Conservation (phyloP, 345 rosid genomes). For the Gossypium arboreum region DNA sequence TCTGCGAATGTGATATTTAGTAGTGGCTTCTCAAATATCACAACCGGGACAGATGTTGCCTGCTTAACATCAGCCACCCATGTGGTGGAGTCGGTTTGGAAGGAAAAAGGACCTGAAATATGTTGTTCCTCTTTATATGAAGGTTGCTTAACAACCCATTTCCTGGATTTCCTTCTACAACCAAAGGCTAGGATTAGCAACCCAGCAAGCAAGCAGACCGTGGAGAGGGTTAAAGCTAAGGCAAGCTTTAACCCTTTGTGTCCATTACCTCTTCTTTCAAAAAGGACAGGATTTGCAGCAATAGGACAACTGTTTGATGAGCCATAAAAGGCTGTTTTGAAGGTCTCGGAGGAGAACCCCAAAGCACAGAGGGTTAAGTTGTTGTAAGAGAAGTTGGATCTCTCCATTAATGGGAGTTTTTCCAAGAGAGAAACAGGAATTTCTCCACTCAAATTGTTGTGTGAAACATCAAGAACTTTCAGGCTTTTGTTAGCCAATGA, state of each 20-base stretch:
- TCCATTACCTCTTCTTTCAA: constrained; percentile 39
- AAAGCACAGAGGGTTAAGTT: constrained; percentile 71
- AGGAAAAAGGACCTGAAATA: constrained; percentile 81
- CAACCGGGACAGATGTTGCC: constrained; percentile 64
- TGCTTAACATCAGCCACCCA: constrained; percentile 98
- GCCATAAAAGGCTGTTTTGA: constrained; percentile 54
- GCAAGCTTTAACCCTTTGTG: constrained; percentile 58
- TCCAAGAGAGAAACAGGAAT: constrained; percentile 49
- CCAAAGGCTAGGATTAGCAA: constrained; percentile 67
- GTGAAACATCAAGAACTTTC: constrained; percentile 62
- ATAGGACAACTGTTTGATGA: constrained; percentile 75
- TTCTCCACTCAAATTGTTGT: constrained; percentile 76
- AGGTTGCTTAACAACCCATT: constrained; percentile 58
- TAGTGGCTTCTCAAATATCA: constrained; percentile 90
- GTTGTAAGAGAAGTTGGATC: constrained; percentile 85
- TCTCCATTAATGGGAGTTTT: constrained; percentile 57
- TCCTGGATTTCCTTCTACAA: constrained; percentile 49
- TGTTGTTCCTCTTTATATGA: constrained; percentile 68
- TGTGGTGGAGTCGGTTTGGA: constrained; percentile 86
- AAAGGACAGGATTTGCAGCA: constrained; percentile 64
- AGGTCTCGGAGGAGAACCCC: constrained; percentile 38
- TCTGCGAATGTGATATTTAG: constrained; percentile 79
- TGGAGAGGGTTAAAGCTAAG: constrained; percentile 56
- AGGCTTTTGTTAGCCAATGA: constrained; percentile 40
- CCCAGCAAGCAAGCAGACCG: constrained; percentile 56